phyloP scores from a whole-genome alignment of 768 basidiomycete species.

The Boletus vermiculosoides region DNA sequence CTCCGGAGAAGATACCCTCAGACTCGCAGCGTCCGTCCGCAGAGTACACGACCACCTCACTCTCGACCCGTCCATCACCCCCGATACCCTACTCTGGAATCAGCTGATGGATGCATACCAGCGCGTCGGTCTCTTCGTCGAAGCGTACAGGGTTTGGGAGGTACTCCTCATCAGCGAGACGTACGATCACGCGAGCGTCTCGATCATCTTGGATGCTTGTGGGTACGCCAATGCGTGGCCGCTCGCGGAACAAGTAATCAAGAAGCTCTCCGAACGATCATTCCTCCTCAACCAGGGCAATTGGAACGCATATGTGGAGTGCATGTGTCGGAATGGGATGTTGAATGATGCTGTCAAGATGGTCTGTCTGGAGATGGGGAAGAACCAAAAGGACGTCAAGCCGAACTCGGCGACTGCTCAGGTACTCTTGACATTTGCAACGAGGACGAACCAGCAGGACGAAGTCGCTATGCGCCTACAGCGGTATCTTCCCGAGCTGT shows the following conservation, averaged over 20 bases:
- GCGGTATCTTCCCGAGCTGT: slow-evolving; percentile 39
- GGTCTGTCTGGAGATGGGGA: slow-evolving; percentile 64
- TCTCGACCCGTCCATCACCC: slow-evolving; percentile 74
- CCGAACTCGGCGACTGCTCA: slow-evolving; percentile 51
- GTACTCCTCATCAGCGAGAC: slow-evolving; percentile 56
- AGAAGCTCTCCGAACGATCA: slow-evolving; percentile 46
- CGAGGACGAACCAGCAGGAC: slow-evolving; percentile 39
- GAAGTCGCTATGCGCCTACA: slow-evolving; percentile 48
- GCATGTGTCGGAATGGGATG: slow-evolving; percentile 69
- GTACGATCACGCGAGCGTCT: slow-evolving; percentile 64
- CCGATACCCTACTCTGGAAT: slow-evolving; percentile 72
- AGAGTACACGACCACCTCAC: slow-evolving; percentile 73
- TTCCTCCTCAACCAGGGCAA: slow-evolving; percentile 62
- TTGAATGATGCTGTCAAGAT: slow-evolving; percentile 66
- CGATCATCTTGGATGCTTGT: slow-evolving; percentile 85
- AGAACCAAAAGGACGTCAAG: slow-evolving; percentile 38
- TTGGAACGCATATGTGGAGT: slow-evolving; percentile 85
- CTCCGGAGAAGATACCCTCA: slow-evolving; percentile 23
- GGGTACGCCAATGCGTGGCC: slow-evolving; percentile 54
- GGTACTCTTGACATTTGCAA: slow-evolving; percentile 57
- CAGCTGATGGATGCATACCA: slow-evolving; percentile 89
- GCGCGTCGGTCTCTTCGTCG: slow-evolving; percentile 65
- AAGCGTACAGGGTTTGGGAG: slow-evolving; percentile 81
- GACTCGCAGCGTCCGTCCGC: slow-evolving; percentile 50
- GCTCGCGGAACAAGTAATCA: slow-evolving; percentile 55